phyloP scores from a whole-genome alignment of 345 rosid genomes.

The Pelargonium nanum region DNA sequence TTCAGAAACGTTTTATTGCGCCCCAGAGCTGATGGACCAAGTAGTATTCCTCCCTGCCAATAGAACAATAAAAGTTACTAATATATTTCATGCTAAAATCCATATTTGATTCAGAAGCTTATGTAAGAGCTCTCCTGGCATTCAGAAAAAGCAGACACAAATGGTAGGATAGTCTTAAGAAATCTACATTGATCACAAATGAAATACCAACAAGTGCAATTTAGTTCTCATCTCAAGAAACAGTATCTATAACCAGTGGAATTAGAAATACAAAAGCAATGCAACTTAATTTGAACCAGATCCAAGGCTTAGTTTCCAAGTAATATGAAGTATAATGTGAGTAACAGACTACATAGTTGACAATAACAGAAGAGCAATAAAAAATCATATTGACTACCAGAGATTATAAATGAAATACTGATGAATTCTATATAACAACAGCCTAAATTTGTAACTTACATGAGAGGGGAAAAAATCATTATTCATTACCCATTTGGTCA shows the following conservation, averaged over 20 bases:
- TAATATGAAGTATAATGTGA: neutral
- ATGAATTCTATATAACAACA: neutral
- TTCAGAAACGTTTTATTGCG: slow-evolving; percentile 35
- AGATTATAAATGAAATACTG: neutral
- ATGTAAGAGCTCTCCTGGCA: neutral
- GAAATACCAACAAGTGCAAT: too few species aligned
- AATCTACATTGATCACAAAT: too few species aligned
- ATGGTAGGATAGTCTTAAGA: too few species aligned
- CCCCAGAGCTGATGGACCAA: slow-evolving; percentile 74
- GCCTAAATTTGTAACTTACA: neutral
- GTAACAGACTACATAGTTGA: too few species aligned
- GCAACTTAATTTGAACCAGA: neutral
- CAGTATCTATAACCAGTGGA: neutral
- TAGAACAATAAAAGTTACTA: neutral
- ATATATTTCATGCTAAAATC: neutral
- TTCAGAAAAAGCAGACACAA: too few species aligned
- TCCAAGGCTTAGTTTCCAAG: neutral
- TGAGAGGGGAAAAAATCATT: neutral
- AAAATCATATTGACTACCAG: neutral
- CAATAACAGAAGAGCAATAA: neutral
- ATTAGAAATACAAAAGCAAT: too few species aligned
- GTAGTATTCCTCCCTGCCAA: slow-evolving; percentile 58
- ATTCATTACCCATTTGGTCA: too few species aligned
- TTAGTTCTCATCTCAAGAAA: neutral
- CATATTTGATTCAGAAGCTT: neutral